Percentiles rank a stretch among this genome's conserved stretches.
phyloP scores from a whole-genome alignment of 2,329 filamentous ascomycete genomes.

The Trichoderma oligosporum region DNA sequence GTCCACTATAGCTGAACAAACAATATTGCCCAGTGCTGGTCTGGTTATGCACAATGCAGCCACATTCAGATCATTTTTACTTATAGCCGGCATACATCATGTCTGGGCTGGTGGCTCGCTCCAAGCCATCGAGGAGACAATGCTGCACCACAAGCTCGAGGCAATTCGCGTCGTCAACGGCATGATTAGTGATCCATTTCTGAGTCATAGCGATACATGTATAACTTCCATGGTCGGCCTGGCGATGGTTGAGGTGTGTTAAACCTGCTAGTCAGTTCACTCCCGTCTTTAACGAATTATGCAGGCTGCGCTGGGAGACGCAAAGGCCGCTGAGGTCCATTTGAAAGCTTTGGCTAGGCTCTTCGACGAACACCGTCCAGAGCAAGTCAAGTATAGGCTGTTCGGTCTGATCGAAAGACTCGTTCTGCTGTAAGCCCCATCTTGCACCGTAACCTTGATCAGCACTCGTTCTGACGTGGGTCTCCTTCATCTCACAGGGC shows the following conservation, averaged over 20 bases:
- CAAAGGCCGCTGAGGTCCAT: not conserved
- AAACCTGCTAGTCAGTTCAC: too few species aligned
- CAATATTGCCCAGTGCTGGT: not conserved
- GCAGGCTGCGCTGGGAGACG: not conserved
- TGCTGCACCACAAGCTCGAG: constrained; percentile 4
- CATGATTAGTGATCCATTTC: not conserved
- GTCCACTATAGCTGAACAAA: not conserved
- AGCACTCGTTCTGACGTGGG: not conserved
- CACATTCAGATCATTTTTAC: not conserved
- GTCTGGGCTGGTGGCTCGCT: not conserved
- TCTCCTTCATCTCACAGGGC: not conserved
- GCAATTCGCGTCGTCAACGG: not conserved
- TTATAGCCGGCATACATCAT: not conserved
- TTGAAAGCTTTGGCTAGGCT: not conserved
- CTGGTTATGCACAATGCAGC: not conserved
- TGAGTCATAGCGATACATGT: not conserved
- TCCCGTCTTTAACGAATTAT: not conserved
- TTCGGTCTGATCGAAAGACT: not conserved
- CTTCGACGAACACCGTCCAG: not conserved
- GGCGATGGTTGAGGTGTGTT: not conserved
- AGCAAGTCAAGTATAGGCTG: not conserved
- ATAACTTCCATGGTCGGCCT: not conserved
- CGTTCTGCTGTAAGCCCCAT: not conserved
- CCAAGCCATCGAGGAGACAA: constrained; percentile 1
- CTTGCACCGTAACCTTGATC: not conserved